Evolutionary conservation across 1,139 yeast genomes (phyloP), one percentile per base, ranked within the genome.

Genomic region (Geotrichum histeridarum): DNA sequence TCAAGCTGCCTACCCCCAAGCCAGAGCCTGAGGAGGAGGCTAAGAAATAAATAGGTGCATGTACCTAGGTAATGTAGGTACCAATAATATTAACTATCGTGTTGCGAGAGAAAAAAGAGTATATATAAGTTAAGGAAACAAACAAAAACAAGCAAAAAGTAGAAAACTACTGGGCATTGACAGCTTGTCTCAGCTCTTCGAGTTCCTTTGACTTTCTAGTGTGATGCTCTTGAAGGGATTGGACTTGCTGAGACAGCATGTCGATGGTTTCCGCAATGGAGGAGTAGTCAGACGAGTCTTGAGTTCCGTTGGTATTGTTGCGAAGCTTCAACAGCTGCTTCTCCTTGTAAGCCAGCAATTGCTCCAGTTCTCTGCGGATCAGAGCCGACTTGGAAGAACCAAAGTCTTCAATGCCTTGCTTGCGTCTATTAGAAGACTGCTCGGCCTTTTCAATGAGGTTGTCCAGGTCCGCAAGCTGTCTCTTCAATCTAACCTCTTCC

Each of bases 401-500:
- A 69, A 66, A 55, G 68, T 74, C 63, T 70, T 74, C 61, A 65
- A 73, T 48, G 30, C 76, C 77, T 60, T 79, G 68, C 54, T 73
- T 72, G 47, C 77, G 67, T 11, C 68, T 65, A 31, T 69, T 70
- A n/a, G 79, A 74, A 42, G 79, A 79, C 18, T 71, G 69, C 63
- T 84, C 84, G 1, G 87, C 84, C 58, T 78, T 77, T 4, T 73
- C 72, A 56, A 89, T 77, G 59, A 83, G 77, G 7, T 74, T 73
- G 61, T 89, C 95, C 55, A 89, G 71, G 61, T 88, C 88, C 5
- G 82, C 78, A 58, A 91, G 75, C 67, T 89, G 93, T 62, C 94
- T 80, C 72, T 84, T 83, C 61, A 90, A 77, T 61, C 95, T 77
- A 35, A 86, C 95, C 64, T 85, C 89, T 69, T 90, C 97, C 96